phyloP scores from a whole-genome alignment of 345 rosid genomes.

The Gossypium bickii region DNA sequence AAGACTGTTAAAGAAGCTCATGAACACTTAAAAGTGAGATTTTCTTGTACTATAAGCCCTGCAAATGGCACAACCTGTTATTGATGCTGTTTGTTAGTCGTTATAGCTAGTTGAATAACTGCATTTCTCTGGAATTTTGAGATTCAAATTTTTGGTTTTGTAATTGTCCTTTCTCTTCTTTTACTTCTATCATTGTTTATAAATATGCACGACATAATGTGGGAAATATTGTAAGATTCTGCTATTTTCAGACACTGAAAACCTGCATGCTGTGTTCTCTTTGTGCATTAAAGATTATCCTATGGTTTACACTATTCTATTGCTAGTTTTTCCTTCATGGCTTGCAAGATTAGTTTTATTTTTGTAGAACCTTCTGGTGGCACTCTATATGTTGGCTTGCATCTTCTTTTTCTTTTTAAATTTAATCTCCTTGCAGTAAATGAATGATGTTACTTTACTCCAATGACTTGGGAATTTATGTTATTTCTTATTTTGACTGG shows the following conservation, averaged over 20 bases:
- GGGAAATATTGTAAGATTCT: background rate
- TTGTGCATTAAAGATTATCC: background rate
- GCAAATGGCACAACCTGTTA: background rate
- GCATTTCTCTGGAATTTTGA: background rate
- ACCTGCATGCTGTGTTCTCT: background rate
- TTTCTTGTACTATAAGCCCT: slow-evolving; percentile 6
- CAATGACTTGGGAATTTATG: background rate
- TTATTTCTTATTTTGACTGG: slow-evolving; percentile 2
- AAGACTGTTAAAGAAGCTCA: slow-evolving; percentile 99
- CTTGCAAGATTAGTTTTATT: background rate
- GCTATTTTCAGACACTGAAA: background rate
- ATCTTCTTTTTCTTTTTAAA: slow-evolving; percentile 3
- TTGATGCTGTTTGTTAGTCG: background rate
- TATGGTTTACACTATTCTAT: background rate
- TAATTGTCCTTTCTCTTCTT: background rate
- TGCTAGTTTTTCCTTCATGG: background rate
- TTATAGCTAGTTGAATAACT: background rate
- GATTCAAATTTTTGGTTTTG: background rate
- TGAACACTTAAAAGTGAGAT: slow-evolving; percentile 86
- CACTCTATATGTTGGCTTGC: background rate
- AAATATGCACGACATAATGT: background rate
- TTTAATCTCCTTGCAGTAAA: background rate
- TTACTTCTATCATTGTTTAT: background rate
- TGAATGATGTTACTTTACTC: background rate
- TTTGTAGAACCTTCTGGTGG: background rate